Evolutionary conservation across 768 basidiomycete species (phyloP).

Genomic region (Favolaschia claudopus): DNA sequence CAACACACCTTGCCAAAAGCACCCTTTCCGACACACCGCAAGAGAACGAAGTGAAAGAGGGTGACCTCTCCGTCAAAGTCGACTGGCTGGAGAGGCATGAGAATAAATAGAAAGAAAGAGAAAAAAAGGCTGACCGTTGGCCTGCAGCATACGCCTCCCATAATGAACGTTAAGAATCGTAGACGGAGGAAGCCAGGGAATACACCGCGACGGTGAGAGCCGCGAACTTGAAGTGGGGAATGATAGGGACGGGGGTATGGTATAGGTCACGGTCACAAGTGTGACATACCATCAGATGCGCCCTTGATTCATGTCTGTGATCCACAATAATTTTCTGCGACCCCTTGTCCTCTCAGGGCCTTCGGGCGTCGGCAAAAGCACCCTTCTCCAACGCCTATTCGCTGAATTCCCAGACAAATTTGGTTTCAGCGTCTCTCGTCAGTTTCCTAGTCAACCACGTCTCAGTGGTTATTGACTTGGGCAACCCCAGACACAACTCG

Average conservation of each 20-base stretch:
- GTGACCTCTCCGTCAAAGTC: slow-evolving; percentile 96
- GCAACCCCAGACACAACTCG: slow-evolving; percentile 93
- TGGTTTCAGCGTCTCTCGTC: slow-evolving; percentile 94
- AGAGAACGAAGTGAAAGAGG: slow-evolving; percentile 94
- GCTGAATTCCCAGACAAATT: slow-evolving; percentile 83
- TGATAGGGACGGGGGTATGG: background rate
- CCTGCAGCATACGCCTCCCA: slow-evolving; percentile 76
- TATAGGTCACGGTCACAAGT: background rate
- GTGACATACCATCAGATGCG: too few relatives aligned
- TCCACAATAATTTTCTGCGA: slow-evolving; percentile 66
- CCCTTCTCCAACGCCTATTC: slow-evolving; percentile 85
- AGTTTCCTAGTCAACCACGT: slow-evolving; percentile 32
- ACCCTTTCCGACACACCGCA: slow-evolving; percentile 97
- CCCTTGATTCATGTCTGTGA: too few relatives aligned
- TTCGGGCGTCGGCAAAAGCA: slow-evolving; percentile 94
- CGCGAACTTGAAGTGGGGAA: slow-evolving; percentile 3
- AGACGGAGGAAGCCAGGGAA: background rate
- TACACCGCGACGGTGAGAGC: slow-evolving; percentile 4
- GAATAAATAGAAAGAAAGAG: background rate
- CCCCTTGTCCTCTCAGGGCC: slow-evolving; percentile 92
- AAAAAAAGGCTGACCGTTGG: slow-evolving; percentile 55
- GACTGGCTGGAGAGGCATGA: slow-evolving; percentile 68
- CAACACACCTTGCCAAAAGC: slow-evolving; percentile 92
- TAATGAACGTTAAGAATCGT: slow-evolving; percentile 30
- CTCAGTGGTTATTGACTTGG: slow-evolving; percentile 21